phyloP scores from a whole-genome alignment of 257 asterid species.

The Eucommia ulmoides region DNA sequence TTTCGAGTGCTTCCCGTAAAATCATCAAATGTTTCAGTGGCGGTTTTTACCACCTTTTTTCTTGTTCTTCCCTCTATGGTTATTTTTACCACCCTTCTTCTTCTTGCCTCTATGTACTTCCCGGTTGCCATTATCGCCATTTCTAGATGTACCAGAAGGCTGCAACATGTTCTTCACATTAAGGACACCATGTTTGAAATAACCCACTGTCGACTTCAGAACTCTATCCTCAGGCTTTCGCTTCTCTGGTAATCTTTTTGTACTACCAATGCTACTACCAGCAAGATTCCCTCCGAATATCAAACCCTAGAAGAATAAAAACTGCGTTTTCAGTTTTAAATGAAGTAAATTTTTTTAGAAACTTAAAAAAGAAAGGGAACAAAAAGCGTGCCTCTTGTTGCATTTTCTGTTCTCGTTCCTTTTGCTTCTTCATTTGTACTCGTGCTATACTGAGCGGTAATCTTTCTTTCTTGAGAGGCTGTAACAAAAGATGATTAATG shows the following conservation, averaged over 20 bases:
- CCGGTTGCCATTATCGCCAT: slow-evolving; percentile 9
- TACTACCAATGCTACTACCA: too few species aligned
- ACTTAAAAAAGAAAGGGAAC: too few species aligned
- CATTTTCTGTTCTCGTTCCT: slow-evolving; percentile 60
- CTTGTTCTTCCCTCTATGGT: slow-evolving; percentile 37
- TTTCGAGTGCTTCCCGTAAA: too few species aligned
- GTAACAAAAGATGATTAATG: too few species aligned
- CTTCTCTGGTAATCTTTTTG: slow-evolving; percentile 27
- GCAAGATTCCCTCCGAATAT: slow-evolving; percentile 56
- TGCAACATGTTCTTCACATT: slow-evolving; percentile 52
- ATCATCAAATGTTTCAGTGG: too few species aligned
- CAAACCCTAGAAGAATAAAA: too few species aligned
- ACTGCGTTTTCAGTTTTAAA: too few species aligned
- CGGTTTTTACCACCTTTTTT: slow-evolving; percentile 46
- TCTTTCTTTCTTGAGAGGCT: slow-evolving; percentile 77
- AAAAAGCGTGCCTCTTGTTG: slow-evolving; percentile 82
- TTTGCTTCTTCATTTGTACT: slow-evolving; percentile 68
- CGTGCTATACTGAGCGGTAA: slow-evolving; percentile 83
- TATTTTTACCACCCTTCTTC: slow-evolving; percentile 44
- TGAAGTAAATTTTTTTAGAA: too few species aligned
- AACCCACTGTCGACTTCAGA: slow-evolving; percentile 54
- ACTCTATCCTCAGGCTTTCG: slow-evolving; percentile 57
- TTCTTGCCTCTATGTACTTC: slow-evolving; percentile 33
- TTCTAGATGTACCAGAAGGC: slow-evolving; percentile 41
- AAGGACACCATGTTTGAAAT: slow-evolving; percentile 76